A percentile compares a stretch with the other conserved stretches of the same genome.
Conservation (phyloP, 805 yeast genomes). For the Metschnikowia baotianmanensis region DNA sequence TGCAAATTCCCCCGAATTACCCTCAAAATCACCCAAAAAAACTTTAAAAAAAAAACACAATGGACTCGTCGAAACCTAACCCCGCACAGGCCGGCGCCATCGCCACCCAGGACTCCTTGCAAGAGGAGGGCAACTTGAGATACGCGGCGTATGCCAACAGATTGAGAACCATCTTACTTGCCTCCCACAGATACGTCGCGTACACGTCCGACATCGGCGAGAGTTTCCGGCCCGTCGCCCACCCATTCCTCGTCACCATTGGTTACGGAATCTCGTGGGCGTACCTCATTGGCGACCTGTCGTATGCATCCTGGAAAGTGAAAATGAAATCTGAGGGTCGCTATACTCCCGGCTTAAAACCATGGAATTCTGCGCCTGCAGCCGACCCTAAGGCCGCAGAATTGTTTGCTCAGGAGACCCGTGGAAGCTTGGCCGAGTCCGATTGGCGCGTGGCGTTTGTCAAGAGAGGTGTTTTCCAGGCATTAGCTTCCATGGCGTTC, state of each 20-base stretch:
- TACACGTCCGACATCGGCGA: conserved; percentile 87
- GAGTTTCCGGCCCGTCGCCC: conserved; percentile 79
- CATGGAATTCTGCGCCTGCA: conserved; percentile 56
- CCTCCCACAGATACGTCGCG: conserved; percentile 80
- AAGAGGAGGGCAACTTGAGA: conserved; percentile 43
- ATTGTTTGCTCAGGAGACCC: conserved; percentile 22
- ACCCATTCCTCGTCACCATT: conserved; percentile 57
- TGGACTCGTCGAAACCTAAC: conserved; percentile 1
- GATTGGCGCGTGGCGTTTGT: conserved; percentile 67
- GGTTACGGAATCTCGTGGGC: conserved; percentile 79
- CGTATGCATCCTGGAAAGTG: conserved; percentile 70
- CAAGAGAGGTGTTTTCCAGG: conserved; percentile 77
- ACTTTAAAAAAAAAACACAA: neutral
- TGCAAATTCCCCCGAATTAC: neutral
- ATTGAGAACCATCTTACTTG: conserved; percentile 62
- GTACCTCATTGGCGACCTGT: conserved; percentile 72
- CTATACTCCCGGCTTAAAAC: conserved; percentile 56
- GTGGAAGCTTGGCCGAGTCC: conserved; percentile 37
- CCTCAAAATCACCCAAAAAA: neutral
- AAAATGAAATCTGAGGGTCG: conserved; percentile 64
- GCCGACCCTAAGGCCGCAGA: conserved; percentile 38
- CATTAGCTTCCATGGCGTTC: conserved; percentile 80
- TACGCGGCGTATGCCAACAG: conserved; percentile 83
- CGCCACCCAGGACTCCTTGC: conserved; percentile 14
- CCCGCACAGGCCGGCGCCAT: conserved; percentile 5